Percentiles rank a stretch among this genome's conserved stretches.
Conservation (phyloP, 495 filamentous ascomycete genomes). For the Trypethelium eluteriae region DNA sequence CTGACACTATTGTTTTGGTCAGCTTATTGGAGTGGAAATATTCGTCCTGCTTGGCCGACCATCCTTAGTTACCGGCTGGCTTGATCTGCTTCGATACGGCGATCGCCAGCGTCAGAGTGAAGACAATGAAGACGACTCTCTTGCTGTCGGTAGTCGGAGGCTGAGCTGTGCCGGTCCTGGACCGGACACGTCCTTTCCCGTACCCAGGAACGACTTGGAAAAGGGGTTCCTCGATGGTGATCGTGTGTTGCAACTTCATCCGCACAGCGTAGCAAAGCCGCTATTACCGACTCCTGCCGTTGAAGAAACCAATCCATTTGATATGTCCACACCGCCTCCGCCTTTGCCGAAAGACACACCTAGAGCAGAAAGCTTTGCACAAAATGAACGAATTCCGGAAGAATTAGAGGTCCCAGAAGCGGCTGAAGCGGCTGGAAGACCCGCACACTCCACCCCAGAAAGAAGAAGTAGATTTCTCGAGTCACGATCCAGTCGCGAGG, state of each 20-base stretch:
- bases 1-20: conserved; percentile 6
- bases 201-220: neutral
- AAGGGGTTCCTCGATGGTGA: neutral
- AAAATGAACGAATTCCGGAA: neutral
- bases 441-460: neutral
- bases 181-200: neutral
- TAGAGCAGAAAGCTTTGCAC: neutral
- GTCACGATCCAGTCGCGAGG: neutral
- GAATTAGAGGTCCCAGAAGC: neutral
- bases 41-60: conserved; percentile 34
- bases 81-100: conserved; percentile 22
- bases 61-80: conserved; percentile 35
- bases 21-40: conserved; percentile 33
- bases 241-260: neutral
- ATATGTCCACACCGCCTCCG: neutral
- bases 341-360: neutral
- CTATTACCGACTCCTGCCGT: neutral
- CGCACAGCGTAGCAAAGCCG: neutral
- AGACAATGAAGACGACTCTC: neutral
- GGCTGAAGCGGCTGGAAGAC: neutral
- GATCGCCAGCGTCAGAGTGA: conserved; percentile 6
- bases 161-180: neutral
- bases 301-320: neutral
- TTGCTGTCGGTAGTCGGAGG: neutral
- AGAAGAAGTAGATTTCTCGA: conserved; percentile 6